phyloP scores from a whole-genome alignment of 2,329 filamentous ascomycete species.

The Colletotrichum higginsianum region DNA sequence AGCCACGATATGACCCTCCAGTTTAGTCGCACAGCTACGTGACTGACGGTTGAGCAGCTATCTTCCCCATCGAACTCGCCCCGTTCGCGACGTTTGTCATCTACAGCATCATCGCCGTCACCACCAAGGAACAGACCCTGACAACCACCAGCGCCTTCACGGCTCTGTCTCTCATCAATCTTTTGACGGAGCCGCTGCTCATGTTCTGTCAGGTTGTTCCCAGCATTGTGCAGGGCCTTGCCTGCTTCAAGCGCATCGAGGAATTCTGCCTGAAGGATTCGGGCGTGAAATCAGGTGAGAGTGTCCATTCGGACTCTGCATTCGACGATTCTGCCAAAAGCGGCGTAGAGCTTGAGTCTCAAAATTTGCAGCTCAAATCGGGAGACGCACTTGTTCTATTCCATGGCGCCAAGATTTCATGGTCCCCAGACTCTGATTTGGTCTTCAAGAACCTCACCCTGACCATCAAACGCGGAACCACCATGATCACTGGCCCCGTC shows the following conservation, averaged over 20 bases:
- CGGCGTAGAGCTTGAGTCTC: no score
- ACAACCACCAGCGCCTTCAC: slow-evolving; percentile 55
- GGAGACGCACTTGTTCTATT: no score
- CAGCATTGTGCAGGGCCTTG: slow-evolving; percentile 52
- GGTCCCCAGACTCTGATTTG: slow-evolving; percentile 6
- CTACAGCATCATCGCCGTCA: slow-evolving; percentile 49
- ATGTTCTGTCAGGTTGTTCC: slow-evolving; percentile 49
- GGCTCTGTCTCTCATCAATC: slow-evolving; percentile 52
- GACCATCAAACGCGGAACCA: slow-evolving; percentile 5
- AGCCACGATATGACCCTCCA: slow-evolving; percentile 6
- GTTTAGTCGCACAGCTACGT: slow-evolving; percentile 47
- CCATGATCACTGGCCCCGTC: slow-evolving; percentile 24
- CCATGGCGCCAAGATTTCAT: slow-evolving; percentile 27
- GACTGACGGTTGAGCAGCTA: slow-evolving; percentile 24
- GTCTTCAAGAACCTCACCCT: slow-evolving; percentile 5
- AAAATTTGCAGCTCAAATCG: no score
- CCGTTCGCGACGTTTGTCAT: slow-evolving; percentile 49
- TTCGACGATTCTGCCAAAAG: no score
- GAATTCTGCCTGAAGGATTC: slow-evolving; percentile 43
- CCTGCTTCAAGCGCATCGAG: slow-evolving; percentile 53
- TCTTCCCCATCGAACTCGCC: slow-evolving; percentile 43
- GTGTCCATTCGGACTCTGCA: no score
- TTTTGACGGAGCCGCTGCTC: slow-evolving; percentile 52
- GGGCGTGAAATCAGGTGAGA: no score
- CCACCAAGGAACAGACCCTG: slow-evolving; percentile 48